Base-by-base conservation (phyloP, 768 basidiomycete genomes). In the Leccinellum albellum region DNA sequence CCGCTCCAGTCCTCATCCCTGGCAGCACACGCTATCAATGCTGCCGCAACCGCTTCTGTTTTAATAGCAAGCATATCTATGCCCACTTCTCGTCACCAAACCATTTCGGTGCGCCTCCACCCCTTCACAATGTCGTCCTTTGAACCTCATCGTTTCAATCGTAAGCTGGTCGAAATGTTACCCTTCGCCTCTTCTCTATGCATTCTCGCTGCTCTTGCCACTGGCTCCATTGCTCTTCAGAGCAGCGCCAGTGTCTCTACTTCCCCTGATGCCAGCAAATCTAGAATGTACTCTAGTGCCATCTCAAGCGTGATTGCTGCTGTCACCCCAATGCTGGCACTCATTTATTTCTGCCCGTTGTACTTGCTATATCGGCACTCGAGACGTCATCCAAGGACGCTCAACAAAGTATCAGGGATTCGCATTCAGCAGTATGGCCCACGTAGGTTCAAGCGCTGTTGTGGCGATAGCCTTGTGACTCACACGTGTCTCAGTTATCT, bases 361-460 rank as follows among this genome's bases (percentile, higher is more conserved):
- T 79, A 80, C 20, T 77, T 81, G 74, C 73, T 77, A 8, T 79
- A 80, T 60, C 75, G 78, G 17, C 77, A 78, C 57, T 75, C 78
- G 0, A 72, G 70, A 23, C 76, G 71, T 44, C 74, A 79, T 51
- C 82, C 79, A 28, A 75, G 73, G 45, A 75, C 79, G 1, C 61
- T 83, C 54, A 82, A 82, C 60, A 85, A 84, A 64, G 64, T 71
- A 12, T 78, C 78, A 44, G 79, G 82, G 3, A 66, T 78, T 29
- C 70, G 68, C 40, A 63, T 80, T 35, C 78, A 79, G 63, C 75
- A 76, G 58, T 86, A 80, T 64, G 79, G 79, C 9, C 81, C 85
- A 61, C 70, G 85, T 82, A 66, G 58, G 78, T 72, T 23, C 12
- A 37, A 31, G 31, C 26, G 46, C 21, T 44, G 32, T 59, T 23